Percentiles rank a stretch among this genome's conserved stretches.
Evolutionary conservation across 495 filamentous ascomycete species (phyloP).

Genomic region (Opeltia flavorubescens): DNA sequence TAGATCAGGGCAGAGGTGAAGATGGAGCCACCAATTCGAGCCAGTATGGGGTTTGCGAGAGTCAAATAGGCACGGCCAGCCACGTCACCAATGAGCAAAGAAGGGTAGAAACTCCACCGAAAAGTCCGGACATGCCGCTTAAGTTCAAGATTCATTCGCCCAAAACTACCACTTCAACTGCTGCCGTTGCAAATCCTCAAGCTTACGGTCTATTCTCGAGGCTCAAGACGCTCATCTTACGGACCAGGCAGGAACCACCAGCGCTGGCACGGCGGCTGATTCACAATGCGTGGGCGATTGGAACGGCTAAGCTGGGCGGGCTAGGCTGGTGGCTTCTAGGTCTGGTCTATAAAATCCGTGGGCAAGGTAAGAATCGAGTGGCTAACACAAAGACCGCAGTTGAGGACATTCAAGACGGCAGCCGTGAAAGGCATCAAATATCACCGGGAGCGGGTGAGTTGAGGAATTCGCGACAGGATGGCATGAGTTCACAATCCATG

Average conservation of each 20-base stretch:
- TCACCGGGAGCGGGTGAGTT: not conserved
- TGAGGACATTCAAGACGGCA: conserved; percentile 1
- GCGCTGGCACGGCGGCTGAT: conserved; percentile 17
- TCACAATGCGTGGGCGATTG: conserved; percentile 15
- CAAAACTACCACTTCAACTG: conserved; percentile 1
- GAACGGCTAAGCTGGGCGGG: conserved; percentile 9
- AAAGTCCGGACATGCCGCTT: too few relatives aligned
- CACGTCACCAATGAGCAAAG: not conserved
- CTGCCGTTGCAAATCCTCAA: not conserved
- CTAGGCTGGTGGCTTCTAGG: conserved; percentile 19
- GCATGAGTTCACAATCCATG: too few relatives aligned
- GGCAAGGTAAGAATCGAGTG: conserved; percentile 5
- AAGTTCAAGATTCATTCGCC: not conserved
- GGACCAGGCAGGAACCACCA: conserved; percentile 12
- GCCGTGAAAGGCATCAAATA: not conserved
- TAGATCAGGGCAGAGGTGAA: not conserved
- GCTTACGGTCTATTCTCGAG: conserved; percentile 11
- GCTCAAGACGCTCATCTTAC: conserved; percentile 8
- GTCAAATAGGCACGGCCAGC: too few relatives aligned
- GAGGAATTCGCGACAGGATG: not conserved
- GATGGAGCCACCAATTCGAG: not conserved
- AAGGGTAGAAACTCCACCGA: not conserved
- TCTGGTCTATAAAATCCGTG: conserved; percentile 12
- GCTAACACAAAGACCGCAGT: conserved; percentile 11
- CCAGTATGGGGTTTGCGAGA: too few relatives aligned